Base-by-base conservation (phyloP, 1,284 basidiomycete genomes). In the Ganoderma sinense region DNA sequence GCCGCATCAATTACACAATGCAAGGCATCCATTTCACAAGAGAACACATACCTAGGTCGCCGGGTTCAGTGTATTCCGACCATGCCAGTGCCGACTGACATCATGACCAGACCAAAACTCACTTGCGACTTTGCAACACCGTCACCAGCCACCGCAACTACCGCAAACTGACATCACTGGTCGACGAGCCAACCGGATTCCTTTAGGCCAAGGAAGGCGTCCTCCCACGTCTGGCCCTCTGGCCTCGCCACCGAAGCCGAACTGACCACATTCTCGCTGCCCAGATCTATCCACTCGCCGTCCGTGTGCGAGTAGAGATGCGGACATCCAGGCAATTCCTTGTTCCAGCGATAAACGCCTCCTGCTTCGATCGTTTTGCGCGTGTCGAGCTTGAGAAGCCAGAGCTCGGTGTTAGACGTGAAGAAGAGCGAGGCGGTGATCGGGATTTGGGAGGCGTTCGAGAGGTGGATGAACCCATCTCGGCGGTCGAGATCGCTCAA, bases 401-500 rank as follows among this genome's bases (percentile, higher is more conserved):
- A 84, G 61, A 91, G 83, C 29, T 75, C 72, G 7, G 78, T 72
- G 33, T 83, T 77, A 31, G 79, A 70, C 10, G 75, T 75, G 78
- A 91, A 92, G 82, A 89, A 92, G 51, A 80, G 80, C 53, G 84
- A 81, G 26, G 90, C 78, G 11, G 89, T 90, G 55, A 81, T 81
- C 0, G 85, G 84, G 13, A 90, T 79, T 77, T 91, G 90, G n/a
- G 75, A 56, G 2, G 88, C 84, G 16, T 87, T 87, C 7, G 89
- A 91, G 41, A 91, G 82, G 78, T 92, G 90, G 62, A 92, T 85
- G 80, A 89, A 90, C 23, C 88, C 88, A 13, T 82, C 82, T 20
- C 74, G 62, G 33, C 73, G 60, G 73, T 87, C 86, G 56, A 86
- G 80, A 48, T 76, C 77, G 76, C 82, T 84, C 33, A 85, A 71